These are phyloP conservation scores for Peronospora destructor DNA, from an alignment of 352 stramenopile genomes.

Conservation along the genomic window DNA sequence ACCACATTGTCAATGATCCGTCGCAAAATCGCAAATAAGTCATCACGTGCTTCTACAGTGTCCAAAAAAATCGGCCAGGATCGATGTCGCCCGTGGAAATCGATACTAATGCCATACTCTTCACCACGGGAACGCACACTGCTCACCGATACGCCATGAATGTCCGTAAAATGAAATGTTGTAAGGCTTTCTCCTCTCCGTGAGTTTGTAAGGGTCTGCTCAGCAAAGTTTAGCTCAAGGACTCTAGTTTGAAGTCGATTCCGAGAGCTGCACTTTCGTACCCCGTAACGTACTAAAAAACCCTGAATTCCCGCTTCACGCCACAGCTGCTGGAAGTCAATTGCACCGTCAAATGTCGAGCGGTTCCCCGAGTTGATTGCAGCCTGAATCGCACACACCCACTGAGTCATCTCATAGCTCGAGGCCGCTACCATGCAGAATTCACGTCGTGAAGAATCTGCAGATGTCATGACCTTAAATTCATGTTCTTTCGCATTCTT, in stretches of 20 bases:
- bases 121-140: conserved; percentile 39
- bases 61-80: conserved; percentile 79
- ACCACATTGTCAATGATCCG: conserved; percentile 66
- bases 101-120: conserved; percentile 60
- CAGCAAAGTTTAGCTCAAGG: conserved; percentile 81
- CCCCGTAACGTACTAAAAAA: conserved; percentile 75
- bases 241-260: conserved; percentile 81
- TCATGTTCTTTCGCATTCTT: conserved; percentile 62
- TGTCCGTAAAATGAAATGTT: conserved; percentile 67
- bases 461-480: conserved; percentile 73
- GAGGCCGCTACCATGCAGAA: conserved; percentile 55
- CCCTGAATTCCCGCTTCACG: conserved; percentile 71
- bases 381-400: conserved; percentile 72
- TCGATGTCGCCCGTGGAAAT: conserved; percentile 57
- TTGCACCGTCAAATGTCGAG: conserved; percentile 59
- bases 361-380: conserved; percentile 79
- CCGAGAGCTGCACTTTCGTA: conserved; percentile 70
- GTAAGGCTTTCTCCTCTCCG: conserved; percentile 71
- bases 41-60: conserved; percentile 59
- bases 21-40: conserved; percentile 61
- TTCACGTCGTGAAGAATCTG: conserved; percentile 58
- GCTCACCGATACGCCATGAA: conserved; percentile 39
- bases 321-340: conserved; percentile 72
- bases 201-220: conserved; percentile 77
- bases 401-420: conserved; percentile 78